Evolutionary conservation across 1,284 basidiomycete genomes (phyloP).

Genomic region (Pyrrhoderma noxium): DNA sequence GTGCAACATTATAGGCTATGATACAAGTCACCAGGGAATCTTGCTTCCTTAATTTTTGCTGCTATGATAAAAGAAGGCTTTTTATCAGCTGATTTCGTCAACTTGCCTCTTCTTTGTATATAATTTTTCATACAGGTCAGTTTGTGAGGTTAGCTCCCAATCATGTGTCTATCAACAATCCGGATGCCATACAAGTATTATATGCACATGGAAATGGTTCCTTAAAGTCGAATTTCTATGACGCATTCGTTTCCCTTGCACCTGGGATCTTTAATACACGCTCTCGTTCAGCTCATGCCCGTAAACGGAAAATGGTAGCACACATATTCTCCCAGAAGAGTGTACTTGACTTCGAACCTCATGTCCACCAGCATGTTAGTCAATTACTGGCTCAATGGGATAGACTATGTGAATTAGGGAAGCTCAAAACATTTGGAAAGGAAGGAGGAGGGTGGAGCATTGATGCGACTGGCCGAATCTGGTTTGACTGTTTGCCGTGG

Average conservation of each 20-base stretch:
- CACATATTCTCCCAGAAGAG: slow-evolving; percentile 85
- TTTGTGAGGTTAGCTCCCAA: slow-evolving; percentile 86
- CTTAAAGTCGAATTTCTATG: slow-evolving; percentile 76
- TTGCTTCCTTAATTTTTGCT: background rate
- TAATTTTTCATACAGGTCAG: slow-evolving; percentile 39
- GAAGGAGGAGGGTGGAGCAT: slow-evolving; percentile 65
- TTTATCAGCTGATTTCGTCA: background rate
- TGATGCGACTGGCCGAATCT: slow-evolving; percentile 54
- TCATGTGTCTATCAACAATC: slow-evolving; percentile 77
- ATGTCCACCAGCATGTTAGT: slow-evolving; percentile 57
- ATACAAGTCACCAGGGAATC: background rate
- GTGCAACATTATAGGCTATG: background rate
- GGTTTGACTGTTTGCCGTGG: slow-evolving; percentile 71
- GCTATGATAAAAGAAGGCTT: background rate
- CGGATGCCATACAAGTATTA: slow-evolving; percentile 65
- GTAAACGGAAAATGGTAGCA: slow-evolving; percentile 85
- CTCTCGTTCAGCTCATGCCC: slow-evolving; percentile 72
- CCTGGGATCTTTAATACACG: slow-evolving; percentile 84
- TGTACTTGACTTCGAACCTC: slow-evolving; percentile 75
- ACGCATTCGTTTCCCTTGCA: slow-evolving; percentile 68
- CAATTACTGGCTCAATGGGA: slow-evolving; percentile 75
- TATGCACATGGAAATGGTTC: slow-evolving; percentile 78
- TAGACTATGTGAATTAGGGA: slow-evolving; percentile 51
- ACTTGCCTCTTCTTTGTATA: background rate
- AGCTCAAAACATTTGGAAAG: slow-evolving; percentile 45